Conservation (phyloP, 2,329 filamentous ascomycete genomes). For the Cucurbitaria berberidis region DNA sequence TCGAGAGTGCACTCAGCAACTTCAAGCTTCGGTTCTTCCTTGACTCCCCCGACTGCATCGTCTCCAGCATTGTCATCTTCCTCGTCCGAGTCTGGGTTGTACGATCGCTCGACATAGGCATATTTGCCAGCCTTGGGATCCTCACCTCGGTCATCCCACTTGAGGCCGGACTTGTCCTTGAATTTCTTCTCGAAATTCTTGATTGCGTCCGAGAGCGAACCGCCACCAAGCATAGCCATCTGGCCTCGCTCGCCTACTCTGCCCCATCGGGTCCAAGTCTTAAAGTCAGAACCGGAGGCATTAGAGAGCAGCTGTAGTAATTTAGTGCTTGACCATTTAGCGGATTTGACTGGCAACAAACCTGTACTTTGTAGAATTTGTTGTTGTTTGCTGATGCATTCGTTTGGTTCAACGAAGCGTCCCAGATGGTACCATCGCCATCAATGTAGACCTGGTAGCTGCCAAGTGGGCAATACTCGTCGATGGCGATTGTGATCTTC, state of each 20-base stretch:
- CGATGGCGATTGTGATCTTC: conserved; percentile 54
- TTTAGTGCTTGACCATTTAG: conserved; percentile 2
- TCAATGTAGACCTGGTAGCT: conserved; percentile 68
- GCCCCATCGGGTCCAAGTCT: conserved; percentile 81
- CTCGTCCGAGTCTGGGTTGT: conserved; percentile 69
- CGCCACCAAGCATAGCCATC: conserved; percentile 49
- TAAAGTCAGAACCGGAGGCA: conserved; percentile 49
- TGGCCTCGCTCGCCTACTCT: conserved; percentile 68
- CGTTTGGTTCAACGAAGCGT: conserved; percentile 80
- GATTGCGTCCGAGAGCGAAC: conserved; percentile 50
- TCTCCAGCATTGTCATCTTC: conserved; percentile 43
- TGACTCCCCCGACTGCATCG: conserved; percentile 31
- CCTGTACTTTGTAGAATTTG: conserved; percentile 80
- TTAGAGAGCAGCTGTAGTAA: conserved; percentile 39
- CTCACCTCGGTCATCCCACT: conserved; percentile 58
- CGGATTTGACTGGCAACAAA: conserved; percentile 37
- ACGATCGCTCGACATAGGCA: conserved; percentile 79
- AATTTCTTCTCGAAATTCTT: conserved; percentile 62
- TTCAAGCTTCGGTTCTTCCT: conserved; percentile 38
- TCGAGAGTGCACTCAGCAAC: conserved; percentile 61
- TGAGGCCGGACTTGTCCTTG: conserved; percentile 61
- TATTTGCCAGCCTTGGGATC: conserved; percentile 71
- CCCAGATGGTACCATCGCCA: conserved; percentile 70
- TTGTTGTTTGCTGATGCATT: conserved; percentile 76
- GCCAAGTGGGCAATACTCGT: conserved; percentile 50